A percentile compares a stretch with the other conserved stretches of the same genome.
These are phyloP conservation scores for Bocquillonia castaneifolia DNA, from an alignment of 441 rosid genomes.

Conservation along the genomic window DNA sequence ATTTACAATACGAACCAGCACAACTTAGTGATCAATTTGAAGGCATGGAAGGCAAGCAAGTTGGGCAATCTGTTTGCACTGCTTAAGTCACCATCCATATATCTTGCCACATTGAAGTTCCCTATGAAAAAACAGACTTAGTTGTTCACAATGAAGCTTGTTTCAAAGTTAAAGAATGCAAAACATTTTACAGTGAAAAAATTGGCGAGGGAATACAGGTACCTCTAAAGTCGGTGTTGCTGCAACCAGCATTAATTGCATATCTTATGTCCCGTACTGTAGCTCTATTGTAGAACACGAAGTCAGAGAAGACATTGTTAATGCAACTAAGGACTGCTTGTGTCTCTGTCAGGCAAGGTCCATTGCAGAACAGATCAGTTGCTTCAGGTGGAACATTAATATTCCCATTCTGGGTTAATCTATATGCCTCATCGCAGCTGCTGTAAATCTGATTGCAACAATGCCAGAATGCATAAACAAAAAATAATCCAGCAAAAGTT, in stretches of 20 bases:
- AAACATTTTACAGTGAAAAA: not conserved
- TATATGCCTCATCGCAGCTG: slow-evolving; percentile 42
- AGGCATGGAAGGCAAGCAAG: slow-evolving; percentile 9
- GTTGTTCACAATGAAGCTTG: not conserved
- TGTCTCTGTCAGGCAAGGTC: slow-evolving; percentile 55
- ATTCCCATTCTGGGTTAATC: slow-evolving; percentile 45
- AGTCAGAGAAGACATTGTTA: slow-evolving; percentile 37
- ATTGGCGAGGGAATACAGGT: not conserved
- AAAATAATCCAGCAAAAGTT: not conserved
- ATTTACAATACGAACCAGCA: slow-evolving; percentile 17
- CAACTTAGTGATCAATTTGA: slow-evolving; percentile 11
- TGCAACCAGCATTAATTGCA: slow-evolving; percentile 43
- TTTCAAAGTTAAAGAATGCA: no score
- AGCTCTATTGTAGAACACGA: slow-evolving; percentile 44
- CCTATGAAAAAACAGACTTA: slow-evolving; percentile 24
- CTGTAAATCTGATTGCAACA: slow-evolving; percentile 36
- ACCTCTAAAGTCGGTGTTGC: slow-evolving; percentile 49
- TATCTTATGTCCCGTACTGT: slow-evolving; percentile 36
- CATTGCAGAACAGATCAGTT: slow-evolving; percentile 45
- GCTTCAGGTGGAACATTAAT: slow-evolving; percentile 45
- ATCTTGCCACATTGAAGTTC: slow-evolving; percentile 40
- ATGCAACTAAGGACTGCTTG: slow-evolving; percentile 46
- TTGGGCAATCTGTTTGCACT: not conserved
- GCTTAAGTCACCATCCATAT: slow-evolving; percentile 31
- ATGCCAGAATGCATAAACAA: not conserved